Evolutionary conservation across 345 rosid genomes (phyloP).

Genomic region (Nephelium lappaceum): DNA sequence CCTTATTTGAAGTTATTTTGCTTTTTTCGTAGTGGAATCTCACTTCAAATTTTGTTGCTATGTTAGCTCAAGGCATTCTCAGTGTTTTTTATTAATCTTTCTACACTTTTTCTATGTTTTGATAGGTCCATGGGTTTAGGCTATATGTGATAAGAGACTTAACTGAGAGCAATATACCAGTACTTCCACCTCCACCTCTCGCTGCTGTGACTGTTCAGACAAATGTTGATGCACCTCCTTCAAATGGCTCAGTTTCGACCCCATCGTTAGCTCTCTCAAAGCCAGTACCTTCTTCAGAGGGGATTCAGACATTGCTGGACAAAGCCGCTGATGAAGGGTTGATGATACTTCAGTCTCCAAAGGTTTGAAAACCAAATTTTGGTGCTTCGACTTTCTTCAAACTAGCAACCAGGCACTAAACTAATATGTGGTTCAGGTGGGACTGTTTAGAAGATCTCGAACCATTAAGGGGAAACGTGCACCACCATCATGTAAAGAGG

Average conservation of each 20-base stretch:
- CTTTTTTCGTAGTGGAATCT: slow-evolving; percentile 12
- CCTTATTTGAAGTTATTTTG: background rate
- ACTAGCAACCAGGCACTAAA: slow-evolving; percentile 20
- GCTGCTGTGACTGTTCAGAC: slow-evolving; percentile 32
- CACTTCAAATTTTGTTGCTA: slow-evolving; percentile 7
- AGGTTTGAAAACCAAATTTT: slow-evolving; percentile 45
- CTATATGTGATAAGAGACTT: slow-evolving; percentile 63
- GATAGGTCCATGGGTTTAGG: slow-evolving; percentile 75
- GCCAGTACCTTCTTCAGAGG: slow-evolving; percentile 40
- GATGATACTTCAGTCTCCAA: slow-evolving; percentile 73
- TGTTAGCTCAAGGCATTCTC: background rate
- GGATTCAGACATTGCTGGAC: slow-evolving; percentile 47
- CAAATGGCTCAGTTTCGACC: slow-evolving; percentile 56
- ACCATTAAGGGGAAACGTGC: slow-evolving; percentile 77
- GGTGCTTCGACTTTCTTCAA: slow-evolving; percentile 19
- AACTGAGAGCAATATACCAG: slow-evolving; percentile 38
- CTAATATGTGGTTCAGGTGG: slow-evolving; percentile 58
- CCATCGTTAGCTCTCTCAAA: slow-evolving; percentile 66
- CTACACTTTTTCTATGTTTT: slow-evolving; percentile 13
- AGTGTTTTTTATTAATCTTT: background rate
- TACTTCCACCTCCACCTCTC: slow-evolving; percentile 43
- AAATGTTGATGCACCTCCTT: slow-evolving; percentile 23
- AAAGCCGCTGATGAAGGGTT: slow-evolving; percentile 80
- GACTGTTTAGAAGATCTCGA: slow-evolving; percentile 76
- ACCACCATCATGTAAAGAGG: slow-evolving; percentile 96